Base-by-base conservation (phyloP, 371 early-diverging fungal species). In the Encephalitozoon romaleae region DNA sequence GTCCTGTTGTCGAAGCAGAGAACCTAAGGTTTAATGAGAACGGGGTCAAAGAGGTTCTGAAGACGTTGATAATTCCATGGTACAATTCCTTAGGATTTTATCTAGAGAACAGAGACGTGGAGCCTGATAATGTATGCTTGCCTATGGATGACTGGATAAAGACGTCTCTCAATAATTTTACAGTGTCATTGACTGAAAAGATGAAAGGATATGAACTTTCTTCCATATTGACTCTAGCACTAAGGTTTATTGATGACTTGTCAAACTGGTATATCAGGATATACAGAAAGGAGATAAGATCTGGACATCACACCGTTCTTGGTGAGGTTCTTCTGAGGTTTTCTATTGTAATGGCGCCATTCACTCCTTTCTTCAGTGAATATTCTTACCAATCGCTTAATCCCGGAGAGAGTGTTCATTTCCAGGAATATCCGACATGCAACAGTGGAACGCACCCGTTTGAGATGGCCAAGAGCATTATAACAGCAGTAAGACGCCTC, bases 231-330 rank as follows among this genome's bases (percentile, higher is more conserved):
- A 92, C 93, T 25, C 89, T 91, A 59, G 86, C 96, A 76, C 84
- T 96, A 74, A 86, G 85, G 72, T 90, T 95, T 84, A 90, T 99
- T 77, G 97, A 97, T 81, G 88, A 91, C 69, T 87, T 99, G 68
- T 96, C 95, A 81, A 96, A 98, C 87, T 97, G 97, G 97, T 99
- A 98, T 85, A 90, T 99, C 76, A 91, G 98, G 76, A 95, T 97
- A 88, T 96, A 97, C 88, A 91, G 99, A 76, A 91, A 91, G 84
- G 89, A 94, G 74, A 87, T 98, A 73, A 96, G 94, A 93, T 93
- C 74, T 93, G 95, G 78, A 88, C 89, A 79, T 92, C 93, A 72
- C 80, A 88, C 23, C 91, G 85, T 94, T 11, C 88, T 99, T 72
- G 92, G 90, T 79, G 92, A 95, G 85, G 92, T 96, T 9, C 86